These are phyloP conservation scores for Lipomyces japonicus DNA, from an alignment of 805 yeast genomes.

Conservation along the genomic window DNA sequence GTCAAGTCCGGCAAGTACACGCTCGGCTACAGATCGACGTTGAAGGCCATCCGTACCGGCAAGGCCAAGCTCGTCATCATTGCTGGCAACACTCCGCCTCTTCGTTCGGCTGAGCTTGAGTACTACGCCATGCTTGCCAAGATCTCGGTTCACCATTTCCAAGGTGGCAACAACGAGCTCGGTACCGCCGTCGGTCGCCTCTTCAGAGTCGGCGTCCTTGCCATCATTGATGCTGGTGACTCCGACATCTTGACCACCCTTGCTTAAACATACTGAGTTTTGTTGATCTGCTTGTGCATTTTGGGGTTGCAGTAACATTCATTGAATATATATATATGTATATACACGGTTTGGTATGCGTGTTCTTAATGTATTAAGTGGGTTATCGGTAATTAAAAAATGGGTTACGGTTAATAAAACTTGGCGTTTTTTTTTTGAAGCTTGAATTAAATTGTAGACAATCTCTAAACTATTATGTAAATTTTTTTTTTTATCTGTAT, in stretches of 20 bases:
- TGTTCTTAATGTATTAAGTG: too few species aligned
- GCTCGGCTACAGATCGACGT: slow-evolving; percentile 98
- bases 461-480: too few species aligned
- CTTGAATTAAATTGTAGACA: too few species aligned
- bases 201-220: slow-evolving; percentile 98
- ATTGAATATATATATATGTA: too few species aligned
- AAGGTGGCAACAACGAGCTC: slow-evolving; percentile 31
- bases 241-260: slow-evolving; percentile 77
- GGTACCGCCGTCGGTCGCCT: slow-evolving; percentile 98
- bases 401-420: too few species aligned
- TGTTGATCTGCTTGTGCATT: too few species aligned
- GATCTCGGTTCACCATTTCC: slow-evolving; percentile 93
- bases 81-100: slow-evolving; percentile 99
- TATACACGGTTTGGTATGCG: too few species aligned
- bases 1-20: slow-evolving; percentile 99
- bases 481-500: too few species aligned
- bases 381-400: too few species aligned
- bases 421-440: too few species aligned
- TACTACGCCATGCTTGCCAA: slow-evolving; percentile 99
- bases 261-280: too few species aligned
- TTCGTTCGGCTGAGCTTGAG: slow-evolving; percentile 99
- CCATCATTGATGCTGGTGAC: slow-evolving; percentile 98
- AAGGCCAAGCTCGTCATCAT: slow-evolving; percentile 97
- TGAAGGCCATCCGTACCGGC: slow-evolving; percentile 97
- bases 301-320: too few species aligned